These are phyloP conservation scores for Tetracladium setigerum DNA, from an alignment of 495 filamentous ascomycete species.

Conservation along the genomic window DNA sequence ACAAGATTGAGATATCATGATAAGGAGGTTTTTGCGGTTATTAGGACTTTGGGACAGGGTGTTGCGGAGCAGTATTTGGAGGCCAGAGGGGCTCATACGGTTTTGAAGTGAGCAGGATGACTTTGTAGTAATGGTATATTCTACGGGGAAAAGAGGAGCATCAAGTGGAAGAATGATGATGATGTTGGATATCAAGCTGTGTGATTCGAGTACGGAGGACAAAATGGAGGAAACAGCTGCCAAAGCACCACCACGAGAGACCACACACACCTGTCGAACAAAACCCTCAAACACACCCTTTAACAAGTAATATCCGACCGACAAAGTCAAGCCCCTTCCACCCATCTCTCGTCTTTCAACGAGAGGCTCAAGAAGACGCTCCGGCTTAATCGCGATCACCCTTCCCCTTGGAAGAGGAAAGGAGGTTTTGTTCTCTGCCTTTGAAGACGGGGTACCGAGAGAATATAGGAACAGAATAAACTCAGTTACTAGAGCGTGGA, in stretches of 20 bases:
- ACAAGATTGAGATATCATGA: slow-evolving; percentile 84
- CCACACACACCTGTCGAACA: too few species aligned
- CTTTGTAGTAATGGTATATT: too few species aligned
- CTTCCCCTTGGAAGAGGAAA: not conserved
- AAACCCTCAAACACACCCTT: too few species aligned
- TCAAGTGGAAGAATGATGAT: too few species aligned
- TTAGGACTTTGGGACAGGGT: slow-evolving; percentile 68
- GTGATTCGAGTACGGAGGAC: too few species aligned
- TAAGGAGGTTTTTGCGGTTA: slow-evolving; percentile 76
- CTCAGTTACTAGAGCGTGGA: slow-evolving; percentile 26
- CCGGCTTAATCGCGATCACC: slow-evolving; percentile 91
- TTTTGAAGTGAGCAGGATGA: slow-evolving; percentile 80
- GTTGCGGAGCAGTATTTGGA: slow-evolving; percentile 82
- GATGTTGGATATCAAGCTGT: too few species aligned
- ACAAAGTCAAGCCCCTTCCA: slow-evolving; percentile 91
- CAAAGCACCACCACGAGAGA: too few species aligned
- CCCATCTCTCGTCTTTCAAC: slow-evolving; percentile 68
- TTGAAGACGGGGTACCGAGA: slow-evolving; percentile 25
- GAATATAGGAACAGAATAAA: slow-evolving; percentile 24
- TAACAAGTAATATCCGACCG: slow-evolving; percentile 64
- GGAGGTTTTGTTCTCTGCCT: slow-evolving; percentile 18
- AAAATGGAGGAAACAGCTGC: too few species aligned
- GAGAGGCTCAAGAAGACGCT: slow-evolving; percentile 71
- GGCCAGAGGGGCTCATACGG: slow-evolving; percentile 81
- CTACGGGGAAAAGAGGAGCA: too few species aligned